These are phyloP conservation scores for Venturia asperata DNA, from an alignment of 2,329 filamentous ascomycete genomes.

Conservation along the genomic window DNA sequence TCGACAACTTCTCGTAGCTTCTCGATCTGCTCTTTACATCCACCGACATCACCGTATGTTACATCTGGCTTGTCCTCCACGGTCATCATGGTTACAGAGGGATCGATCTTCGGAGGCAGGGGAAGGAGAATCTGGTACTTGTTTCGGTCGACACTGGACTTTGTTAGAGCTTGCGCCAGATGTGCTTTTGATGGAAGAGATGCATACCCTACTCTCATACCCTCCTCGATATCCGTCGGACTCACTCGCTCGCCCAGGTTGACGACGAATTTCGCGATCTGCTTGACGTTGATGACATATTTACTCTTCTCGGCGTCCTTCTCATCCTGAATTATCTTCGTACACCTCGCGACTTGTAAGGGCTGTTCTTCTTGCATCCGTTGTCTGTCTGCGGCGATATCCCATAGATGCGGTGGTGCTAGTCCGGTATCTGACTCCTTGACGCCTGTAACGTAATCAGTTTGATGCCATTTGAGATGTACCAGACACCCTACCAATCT, in stretches of 20 bases:
- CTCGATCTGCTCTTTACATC: slow-evolving; percentile 99
- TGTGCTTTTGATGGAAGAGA: background rate
- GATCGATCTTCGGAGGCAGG: slow-evolving; percentile 95
- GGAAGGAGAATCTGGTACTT: slow-evolving; percentile 99
- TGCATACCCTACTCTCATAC: slow-evolving; percentile 83
- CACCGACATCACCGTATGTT: slow-evolving; percentile 96
- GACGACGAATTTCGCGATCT: slow-evolving; percentile 99
- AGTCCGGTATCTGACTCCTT: slow-evolving; percentile 93
- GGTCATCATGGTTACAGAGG: slow-evolving; percentile 99
- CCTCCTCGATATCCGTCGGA: slow-evolving; percentile 98
- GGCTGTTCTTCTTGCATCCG: slow-evolving; percentile 98
- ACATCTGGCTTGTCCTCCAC: slow-evolving; percentile 99
- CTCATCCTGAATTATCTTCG: slow-evolving; percentile 97
- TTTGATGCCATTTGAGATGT: background rate
- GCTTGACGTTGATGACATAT: slow-evolving; percentile 99
- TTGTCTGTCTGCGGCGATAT: slow-evolving; percentile 94
- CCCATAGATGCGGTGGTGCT: slow-evolving; percentile 96
- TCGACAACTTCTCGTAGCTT: slow-evolving; percentile 98
- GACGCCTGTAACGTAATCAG: slow-evolving; percentile 16
- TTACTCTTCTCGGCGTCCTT: slow-evolving; percentile 97
- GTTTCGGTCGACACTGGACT: slow-evolving; percentile 74
- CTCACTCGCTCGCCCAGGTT: slow-evolving; percentile 94
- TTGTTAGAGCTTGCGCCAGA: slow-evolving; percentile 20
- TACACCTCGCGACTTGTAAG: slow-evolving; percentile 93
- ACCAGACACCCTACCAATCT: slow-evolving; percentile 60